Evolutionary conservation across 345 rosid genomes (phyloP).

Genomic region (Lagerstroemia speciosa): DNA sequence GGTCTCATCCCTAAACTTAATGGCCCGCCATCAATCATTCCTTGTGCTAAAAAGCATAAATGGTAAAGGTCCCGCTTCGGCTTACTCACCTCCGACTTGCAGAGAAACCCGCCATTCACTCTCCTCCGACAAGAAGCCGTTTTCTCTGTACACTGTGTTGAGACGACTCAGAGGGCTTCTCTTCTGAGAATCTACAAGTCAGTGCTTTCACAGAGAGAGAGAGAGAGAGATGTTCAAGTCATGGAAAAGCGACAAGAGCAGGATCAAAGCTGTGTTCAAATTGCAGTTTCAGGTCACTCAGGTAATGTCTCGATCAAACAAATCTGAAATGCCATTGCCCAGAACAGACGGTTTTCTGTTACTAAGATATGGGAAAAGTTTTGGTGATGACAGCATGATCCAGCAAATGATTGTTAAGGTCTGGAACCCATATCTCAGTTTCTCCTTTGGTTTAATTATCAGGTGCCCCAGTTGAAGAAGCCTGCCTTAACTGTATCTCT

Average conservation of each 20-base stretch:
- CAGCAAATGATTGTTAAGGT: background rate
- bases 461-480: conserved; percentile 85
- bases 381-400: background rate
- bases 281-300: conserved; percentile 94
- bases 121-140: too few species aligned
- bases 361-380: background rate
- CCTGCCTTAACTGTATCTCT: conserved; percentile 68
- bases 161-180: background rate
- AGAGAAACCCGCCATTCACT: background rate
- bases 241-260: conserved; percentile 83
- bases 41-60: background rate
- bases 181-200: conserved; percentile 3
- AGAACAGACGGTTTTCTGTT: background rate
- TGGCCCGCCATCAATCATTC: background rate
- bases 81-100: background rate
- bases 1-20: background rate
- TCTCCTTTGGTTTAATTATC: conserved; percentile 14
- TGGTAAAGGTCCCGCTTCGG: background rate
- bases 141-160: too few species aligned
- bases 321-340: background rate
- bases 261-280: conserved; percentile 81
- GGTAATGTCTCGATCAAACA: conserved; percentile 30
- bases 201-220: background rate
- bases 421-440: background rate
- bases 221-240: conserved; percentile 65